Percentiles rank a stretch among this genome's conserved stretches.
Evolutionary conservation across 495 filamentous ascomycete genomes (phyloP).

Genomic region (Mycothermus thermophilus): DNA sequence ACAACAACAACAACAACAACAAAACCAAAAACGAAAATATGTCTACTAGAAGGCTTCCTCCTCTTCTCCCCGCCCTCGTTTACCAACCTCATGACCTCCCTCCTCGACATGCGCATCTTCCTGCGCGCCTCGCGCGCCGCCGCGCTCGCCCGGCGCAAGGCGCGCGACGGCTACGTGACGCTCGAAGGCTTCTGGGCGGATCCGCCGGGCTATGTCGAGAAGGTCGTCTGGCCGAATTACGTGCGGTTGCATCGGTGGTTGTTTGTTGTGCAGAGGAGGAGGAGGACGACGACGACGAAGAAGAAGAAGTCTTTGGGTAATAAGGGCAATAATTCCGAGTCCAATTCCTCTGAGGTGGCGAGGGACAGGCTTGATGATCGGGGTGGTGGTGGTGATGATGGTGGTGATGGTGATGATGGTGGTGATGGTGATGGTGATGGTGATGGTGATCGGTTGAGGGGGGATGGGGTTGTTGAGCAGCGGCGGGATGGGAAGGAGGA

Average conservation of each 20-base stretch:
- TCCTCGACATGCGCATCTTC: constrained; percentile 64
- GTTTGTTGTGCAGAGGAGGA: constrained; percentile 37
- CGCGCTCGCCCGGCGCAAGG: constrained; percentile 54
- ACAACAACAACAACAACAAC: neutral
- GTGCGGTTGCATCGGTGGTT: constrained; percentile 63
- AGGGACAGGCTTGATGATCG: too few relatives aligned
- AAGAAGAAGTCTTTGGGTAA: too few relatives aligned
- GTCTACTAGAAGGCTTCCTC: constrained; percentile 70
- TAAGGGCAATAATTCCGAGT: too few relatives aligned
- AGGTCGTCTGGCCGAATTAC: constrained; percentile 92
- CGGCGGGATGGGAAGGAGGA: neutral
- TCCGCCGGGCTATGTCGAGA: constrained; percentile 85
- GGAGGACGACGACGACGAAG: constrained; percentile 22
- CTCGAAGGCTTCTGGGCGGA: constrained; percentile 87
- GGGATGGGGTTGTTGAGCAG: too few relatives aligned
- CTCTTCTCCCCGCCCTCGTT: constrained; percentile 42
- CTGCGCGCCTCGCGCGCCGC: constrained; percentile 45
- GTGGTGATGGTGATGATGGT: neutral
- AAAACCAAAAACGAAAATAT: constrained; percentile 20
- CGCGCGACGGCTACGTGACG: constrained; percentile 73
- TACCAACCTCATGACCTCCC: constrained; percentile 2
- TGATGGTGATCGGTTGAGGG: too few relatives aligned
- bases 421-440: too few relatives aligned
- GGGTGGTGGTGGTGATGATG: neutral
- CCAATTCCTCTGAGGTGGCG: too few relatives aligned